A percentile compares a stretch with the other conserved stretches of the same genome.
Evolutionary conservation across 2,329 filamentous ascomycete genomes (phyloP).

Genomic region (Fusarium sp.): DNA sequence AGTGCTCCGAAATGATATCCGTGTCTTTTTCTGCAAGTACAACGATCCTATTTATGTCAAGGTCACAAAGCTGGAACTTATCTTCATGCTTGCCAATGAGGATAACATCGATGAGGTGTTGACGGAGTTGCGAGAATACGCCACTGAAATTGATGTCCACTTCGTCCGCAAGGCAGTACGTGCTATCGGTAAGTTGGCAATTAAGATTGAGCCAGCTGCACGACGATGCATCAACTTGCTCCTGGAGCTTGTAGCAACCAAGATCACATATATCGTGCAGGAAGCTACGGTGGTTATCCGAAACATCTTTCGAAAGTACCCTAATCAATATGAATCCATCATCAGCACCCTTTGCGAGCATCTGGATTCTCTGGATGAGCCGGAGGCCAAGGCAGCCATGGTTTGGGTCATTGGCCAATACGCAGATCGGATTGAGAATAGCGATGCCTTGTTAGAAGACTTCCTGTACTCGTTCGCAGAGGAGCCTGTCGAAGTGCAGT

Average conservation of each 20-base stretch:
- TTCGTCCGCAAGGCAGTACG: constrained; percentile 98
- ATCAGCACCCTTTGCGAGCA: constrained; percentile 96
- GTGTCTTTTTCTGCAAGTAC: constrained; percentile 99
- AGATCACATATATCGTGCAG: constrained; percentile 98
- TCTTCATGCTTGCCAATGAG: constrained; percentile 97
- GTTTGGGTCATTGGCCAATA: constrained; percentile 99
- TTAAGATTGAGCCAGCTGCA: constrained; percentile 97
- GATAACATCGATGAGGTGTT: constrained; percentile 95
- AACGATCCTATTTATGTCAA: constrained; percentile 99
- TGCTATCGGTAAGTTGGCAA: constrained; percentile 96
- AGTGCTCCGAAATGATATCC: constrained; percentile 93
- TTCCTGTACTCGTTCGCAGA: constrained; percentile 94
- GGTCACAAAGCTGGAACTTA: constrained; percentile 96
- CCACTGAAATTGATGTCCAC: constrained; percentile 97
- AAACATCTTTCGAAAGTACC: constrained; percentile 99
- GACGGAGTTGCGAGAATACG: constrained; percentile 94
- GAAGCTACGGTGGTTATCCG: constrained; percentile 98
- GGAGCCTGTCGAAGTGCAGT: constrained; percentile 93
- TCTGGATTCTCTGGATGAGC: constrained; percentile 94
- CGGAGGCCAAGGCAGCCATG: constrained; percentile 97
- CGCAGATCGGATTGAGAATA: constrained; percentile 96
- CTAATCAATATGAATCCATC: constrained; percentile 98
- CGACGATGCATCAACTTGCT: constrained; percentile 91
- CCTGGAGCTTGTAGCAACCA: constrained; percentile 94
- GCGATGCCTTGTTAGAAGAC: constrained; percentile 91